Base-by-base conservation (phyloP, 441 rosid species). In the Macaranga tanarius region DNA sequence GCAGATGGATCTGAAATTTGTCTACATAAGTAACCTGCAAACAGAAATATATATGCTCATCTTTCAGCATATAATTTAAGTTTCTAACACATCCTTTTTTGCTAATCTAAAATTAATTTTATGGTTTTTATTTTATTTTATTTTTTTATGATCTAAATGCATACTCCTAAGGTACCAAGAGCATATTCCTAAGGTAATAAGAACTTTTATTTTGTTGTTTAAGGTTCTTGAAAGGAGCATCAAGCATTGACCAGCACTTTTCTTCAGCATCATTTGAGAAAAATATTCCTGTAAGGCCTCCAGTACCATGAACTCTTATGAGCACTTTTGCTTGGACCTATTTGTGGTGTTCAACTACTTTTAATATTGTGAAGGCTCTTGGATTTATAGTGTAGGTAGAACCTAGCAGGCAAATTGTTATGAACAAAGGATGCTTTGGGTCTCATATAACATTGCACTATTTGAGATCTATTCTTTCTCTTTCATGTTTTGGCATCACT, bases 151-250 rank as follows among this genome's bases (percentile, higher is more conserved):
- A 47, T 50, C 50, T 68, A 48, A 31, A 9, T 61, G 59, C 55
- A 48, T 71, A 50, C 61, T 70, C 71, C 62, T 57, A 31, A 57
- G 42, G 59, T 58, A 38, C 38, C 38, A 34, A 4, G 38, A 34
- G 38, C 38, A 4, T 34, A 50, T 64, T 70, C 71, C 57, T 57
- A 25, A 57, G 42, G 58, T 58, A 45, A 20, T 62, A 52, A 51
- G 25, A 62, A 19, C 23, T 62, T 62, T 45, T 62, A 22, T 75
- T 26, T 70, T 72, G 70, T 58, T 76, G 55, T 31, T 52, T 58
- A 79, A 91, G 98, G 88, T 92, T 92, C 91, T 88, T 92, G 77
- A 80, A 89, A 72, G 99, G 99, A 71, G 99, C 95, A 76, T 86
- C 89, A 79, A 92, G 90, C 85, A 85, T 95, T 74, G 97, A 92